Percentiles rank a stretch among this genome's conserved stretches.
Conservation (phyloP, 2,329 filamentous ascomycete species). For the Fusarium penzigii region DNA sequence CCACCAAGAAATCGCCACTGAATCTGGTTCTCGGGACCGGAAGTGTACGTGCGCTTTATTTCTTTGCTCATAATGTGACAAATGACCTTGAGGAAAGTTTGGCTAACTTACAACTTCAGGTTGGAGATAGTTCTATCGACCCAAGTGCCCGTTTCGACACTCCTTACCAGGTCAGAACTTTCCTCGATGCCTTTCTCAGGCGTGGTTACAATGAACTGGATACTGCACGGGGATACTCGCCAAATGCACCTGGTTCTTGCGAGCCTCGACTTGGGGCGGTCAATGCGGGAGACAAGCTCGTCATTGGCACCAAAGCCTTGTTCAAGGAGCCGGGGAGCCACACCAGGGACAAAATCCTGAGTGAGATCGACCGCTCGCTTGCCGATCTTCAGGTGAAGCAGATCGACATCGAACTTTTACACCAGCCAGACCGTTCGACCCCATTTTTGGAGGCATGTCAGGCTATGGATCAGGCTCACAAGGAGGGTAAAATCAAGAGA, state of each 20-base stretch:
- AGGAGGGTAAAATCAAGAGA: conserved; percentile 43
- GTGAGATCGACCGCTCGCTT: conserved; percentile 35
- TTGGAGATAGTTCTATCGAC: conserved; percentile 26
- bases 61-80: background rate
- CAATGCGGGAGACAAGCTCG: conserved; percentile 30
- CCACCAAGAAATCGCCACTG: conserved; percentile 3
- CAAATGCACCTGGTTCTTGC: conserved; percentile 23
- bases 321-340: conserved; percentile 30
- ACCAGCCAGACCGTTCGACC: conserved; percentile 39
- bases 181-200: conserved; percentile 18
- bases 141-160: conserved; percentile 25
- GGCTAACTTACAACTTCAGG: conserved; percentile 10
- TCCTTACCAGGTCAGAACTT: conserved; percentile 27
- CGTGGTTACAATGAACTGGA: conserved; percentile 33
- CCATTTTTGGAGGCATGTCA: conserved; percentile 42
- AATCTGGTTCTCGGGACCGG: conserved; percentile 20
- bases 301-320: conserved; percentile 39
- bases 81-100: too few species aligned
- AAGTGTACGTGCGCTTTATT: conserved; percentile 3
- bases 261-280: conserved; percentile 35
- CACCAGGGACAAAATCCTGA: conserved; percentile 27
- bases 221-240: conserved; percentile 36
- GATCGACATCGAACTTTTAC: conserved; percentile 24
- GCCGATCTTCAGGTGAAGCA: conserved; percentile 26
- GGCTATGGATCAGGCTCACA: conserved; percentile 43